Base-by-base conservation (phyloP, 768 basidiomycete species). In the Kwoniella mangroviensis region DNA sequence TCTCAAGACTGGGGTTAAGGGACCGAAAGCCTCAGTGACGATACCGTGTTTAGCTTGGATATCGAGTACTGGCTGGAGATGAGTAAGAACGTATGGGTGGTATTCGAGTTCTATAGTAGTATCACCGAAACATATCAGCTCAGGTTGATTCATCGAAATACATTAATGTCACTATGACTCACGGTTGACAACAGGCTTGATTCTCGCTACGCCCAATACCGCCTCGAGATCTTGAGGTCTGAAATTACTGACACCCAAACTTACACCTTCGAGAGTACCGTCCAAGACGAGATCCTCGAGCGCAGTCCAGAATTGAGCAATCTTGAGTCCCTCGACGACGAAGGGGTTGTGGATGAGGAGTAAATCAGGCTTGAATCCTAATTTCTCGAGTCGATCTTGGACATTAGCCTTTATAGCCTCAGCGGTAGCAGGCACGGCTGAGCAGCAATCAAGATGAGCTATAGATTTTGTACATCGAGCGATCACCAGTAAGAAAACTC, bases 331-430 rank as follows among this genome's bases (percentile, higher is more conserved):
- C 26, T 79, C 68, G 22, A 72, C 53, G 1, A 81, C 79, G 63
- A 71, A 75, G n/a, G 80, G 81, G 71, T 79, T 79, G 78, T 84
- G 83, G 21, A 84, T 73, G 24, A 84, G 75, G 41, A 79, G 65
- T n/a, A 84, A 74, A 63, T 81, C 71, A 51, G 81, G 81, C 22
- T 73, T 70, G 28, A 67, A 65, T 15, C 74, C 73, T 54, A 82
- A 75, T 9, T 69, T 61, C 4, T 63, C 4, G 69, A 79, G 43
- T 11, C 73, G 65, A 12, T 70, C 67, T 10, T 63, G 52, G 54
- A 82, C 77, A 28, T 65, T 69, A 3, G 51, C 69, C 12, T 69
- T 63, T 51, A 82, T 56, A 34, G 66, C 59, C n/a, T 75, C 75
- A 54, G 73, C 64, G 19, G 49, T 55, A 28, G 60, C 65, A 2